Evolutionary conservation across 441 rosid genomes (phyloP).

Genomic region (Populus trichocarpa): DNA sequence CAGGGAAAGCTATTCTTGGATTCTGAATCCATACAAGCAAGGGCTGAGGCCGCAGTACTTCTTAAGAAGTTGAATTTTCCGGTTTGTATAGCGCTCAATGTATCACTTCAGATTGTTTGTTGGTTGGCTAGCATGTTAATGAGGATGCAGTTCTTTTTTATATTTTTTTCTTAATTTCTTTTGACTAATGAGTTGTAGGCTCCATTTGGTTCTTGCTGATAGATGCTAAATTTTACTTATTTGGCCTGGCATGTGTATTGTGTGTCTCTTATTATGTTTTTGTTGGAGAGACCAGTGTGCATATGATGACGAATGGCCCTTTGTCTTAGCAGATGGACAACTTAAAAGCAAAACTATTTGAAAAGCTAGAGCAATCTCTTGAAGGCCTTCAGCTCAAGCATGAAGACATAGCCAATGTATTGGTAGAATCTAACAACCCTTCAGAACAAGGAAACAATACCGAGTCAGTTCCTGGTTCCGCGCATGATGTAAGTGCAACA

Average conservation of each 20-base stretch:
- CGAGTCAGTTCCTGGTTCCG: slow-evolving; percentile 29
- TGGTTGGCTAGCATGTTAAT: neutral
- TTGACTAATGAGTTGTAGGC: neutral
- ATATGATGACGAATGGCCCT: slow-evolving; percentile 14
- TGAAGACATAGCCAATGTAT: slow-evolving; percentile 40
- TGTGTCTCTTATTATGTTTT: neutral
- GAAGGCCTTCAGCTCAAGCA: slow-evolving; percentile 63
- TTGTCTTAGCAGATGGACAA: slow-evolving; percentile 66
- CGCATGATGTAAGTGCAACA: slow-evolving; percentile 56
- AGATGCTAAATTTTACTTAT: neutral
- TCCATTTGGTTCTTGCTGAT: slow-evolving; percentile 5
- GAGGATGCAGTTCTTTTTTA: neutral
- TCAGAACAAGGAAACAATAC: slow-evolving; percentile 34
- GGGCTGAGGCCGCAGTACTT: slow-evolving; percentile 98
- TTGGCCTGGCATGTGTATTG: slow-evolving; percentile 4
- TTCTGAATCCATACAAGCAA: slow-evolving; percentile 87
- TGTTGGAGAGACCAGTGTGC: slow-evolving; percentile 9
- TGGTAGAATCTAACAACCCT: slow-evolving; percentile 39
- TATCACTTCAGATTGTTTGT: slow-evolving; percentile 12
- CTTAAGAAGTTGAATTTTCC: slow-evolving; percentile 92
- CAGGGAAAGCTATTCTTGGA: slow-evolving; percentile 90
- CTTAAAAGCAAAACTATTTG: slow-evolving; percentile 80
- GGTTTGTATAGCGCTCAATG: slow-evolving; percentile 44
- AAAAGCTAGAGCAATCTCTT: slow-evolving; percentile 87
- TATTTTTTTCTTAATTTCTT: neutral